phyloP scores from a whole-genome alignment of 257 asterid species.

The Solanum ossicruentum region DNA sequence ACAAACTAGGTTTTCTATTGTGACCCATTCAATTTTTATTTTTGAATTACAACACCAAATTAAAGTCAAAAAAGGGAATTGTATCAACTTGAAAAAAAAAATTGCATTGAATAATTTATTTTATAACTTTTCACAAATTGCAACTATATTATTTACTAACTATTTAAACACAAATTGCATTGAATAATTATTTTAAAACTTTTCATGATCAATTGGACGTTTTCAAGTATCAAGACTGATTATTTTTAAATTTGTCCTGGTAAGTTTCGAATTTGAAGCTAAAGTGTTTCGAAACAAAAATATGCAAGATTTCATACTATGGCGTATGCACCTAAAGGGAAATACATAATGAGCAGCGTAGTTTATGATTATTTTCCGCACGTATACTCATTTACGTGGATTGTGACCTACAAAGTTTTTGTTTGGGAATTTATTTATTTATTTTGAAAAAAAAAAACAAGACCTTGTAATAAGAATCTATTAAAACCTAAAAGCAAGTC shows the following conservation, averaged over 20 bases:
- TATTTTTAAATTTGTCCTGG: too few relatives aligned
- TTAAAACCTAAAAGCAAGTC: background rate
- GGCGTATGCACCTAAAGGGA: too few relatives aligned
- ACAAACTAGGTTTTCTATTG: background rate
- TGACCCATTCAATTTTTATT: background rate
- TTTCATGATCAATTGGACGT: background rate
- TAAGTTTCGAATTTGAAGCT: too few relatives aligned
- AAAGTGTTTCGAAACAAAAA: too few relatives aligned
- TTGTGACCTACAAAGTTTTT: background rate
- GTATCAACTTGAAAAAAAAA: background rate
- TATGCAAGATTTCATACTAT: too few relatives aligned
- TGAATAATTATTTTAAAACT: background rate
- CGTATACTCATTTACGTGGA: background rate
- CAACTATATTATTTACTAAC: background rate
- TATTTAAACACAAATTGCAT: background rate
- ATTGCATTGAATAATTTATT: too few relatives aligned
- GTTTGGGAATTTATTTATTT: conserved; percentile 3
- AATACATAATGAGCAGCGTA: too few relatives aligned
- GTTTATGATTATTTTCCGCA: background rate
- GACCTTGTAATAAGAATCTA: background rate
- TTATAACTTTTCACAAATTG: background rate
- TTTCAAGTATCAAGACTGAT: too few relatives aligned
- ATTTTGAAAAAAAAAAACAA: background rate
- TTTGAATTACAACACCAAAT: background rate
- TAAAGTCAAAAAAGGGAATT: background rate